phyloP scores from a whole-genome alignment of 805 yeast genomes.

The Candida sithepensis region DNA sequence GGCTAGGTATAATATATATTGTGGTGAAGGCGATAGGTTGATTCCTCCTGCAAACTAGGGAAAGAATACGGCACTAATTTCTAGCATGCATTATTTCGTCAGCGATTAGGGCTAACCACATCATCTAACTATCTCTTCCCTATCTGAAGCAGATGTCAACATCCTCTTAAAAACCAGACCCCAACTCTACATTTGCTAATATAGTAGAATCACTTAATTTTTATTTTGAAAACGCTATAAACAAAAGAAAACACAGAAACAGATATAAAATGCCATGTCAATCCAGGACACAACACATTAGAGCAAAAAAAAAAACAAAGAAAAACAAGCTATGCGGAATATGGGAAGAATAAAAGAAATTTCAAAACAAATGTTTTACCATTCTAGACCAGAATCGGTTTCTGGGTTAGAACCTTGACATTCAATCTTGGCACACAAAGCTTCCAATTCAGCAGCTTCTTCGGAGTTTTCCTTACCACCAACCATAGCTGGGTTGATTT shows the following conservation, averaged over 20 bases:
- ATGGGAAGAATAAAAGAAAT: not conserved
- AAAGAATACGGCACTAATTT: no score
- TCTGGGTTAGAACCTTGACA: conserved; percentile 43
- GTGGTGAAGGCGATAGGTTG: no score
- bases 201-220: no score
- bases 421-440: conserved; percentile 46
- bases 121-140: no score
- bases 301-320: not conserved
- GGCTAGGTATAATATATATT: no score
- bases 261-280: not conserved
- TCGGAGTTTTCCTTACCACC: conserved; percentile 37
- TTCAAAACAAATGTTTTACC: conserved; percentile 14
- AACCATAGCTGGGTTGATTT: conserved; percentile 50
- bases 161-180: no score
- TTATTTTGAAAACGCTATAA: not conserved
- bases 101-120: no score
- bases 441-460: conserved; percentile 47
- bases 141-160: no score
- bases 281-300: not conserved
- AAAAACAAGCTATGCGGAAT: not conserved
- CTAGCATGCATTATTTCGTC: no score
- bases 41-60: no score
- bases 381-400: conserved; percentile 25
- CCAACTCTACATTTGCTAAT: no score
- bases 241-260: not conserved